Base-by-base conservation (phyloP, 805 yeast species). In the Millerozyma miso region DNA sequence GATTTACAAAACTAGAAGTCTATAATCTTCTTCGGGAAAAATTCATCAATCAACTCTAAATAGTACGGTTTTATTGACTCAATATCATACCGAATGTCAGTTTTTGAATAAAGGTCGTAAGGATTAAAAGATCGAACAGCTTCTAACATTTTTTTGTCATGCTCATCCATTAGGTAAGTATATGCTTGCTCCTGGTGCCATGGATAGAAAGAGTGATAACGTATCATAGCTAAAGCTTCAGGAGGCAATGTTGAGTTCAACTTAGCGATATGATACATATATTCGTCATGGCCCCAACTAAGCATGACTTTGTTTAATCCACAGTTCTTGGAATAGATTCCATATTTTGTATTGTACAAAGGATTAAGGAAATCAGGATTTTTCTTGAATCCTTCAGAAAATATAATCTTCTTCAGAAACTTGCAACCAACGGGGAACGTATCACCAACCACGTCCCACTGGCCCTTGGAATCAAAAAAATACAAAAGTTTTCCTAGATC, bases 381-480 rank as follows among this genome's bases (percentile, higher is more conserved):
- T 17, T 65, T 60, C 42, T 73, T 69, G 58, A 83, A 83, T 48
- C 73, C 77, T 31, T 80, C 83, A 35, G 80, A 74, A 49, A 77
- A 79, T 12, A 83, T 81, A 38, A 78, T 80, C 48, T 75, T 73
- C 44, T 74, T 74, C 52, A 78, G 80, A 53, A 73, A 82, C 45
- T 73, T 72, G 57, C 89, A 83, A 2, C 89, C 89, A 19, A 83
- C 86, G 0, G 88, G 86, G 53, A 83, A 83, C 2, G 88, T 83
- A 55, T 83, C 89, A 4, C 89, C 89, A 16, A 83, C 89, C 23
- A 83, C 89, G 55, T 83, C 88, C 88, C 88, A 83, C 57, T 83
- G 88, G 5, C 88, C 88, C 51, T 78, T 71, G 12, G 87, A 81
- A 51, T 81, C 88, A 53, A 76, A 83, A 49, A 82, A 83, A 56